Conservation (phyloP, 805 yeast genomes). For the Metschnikowia cerradonensis region DNA sequence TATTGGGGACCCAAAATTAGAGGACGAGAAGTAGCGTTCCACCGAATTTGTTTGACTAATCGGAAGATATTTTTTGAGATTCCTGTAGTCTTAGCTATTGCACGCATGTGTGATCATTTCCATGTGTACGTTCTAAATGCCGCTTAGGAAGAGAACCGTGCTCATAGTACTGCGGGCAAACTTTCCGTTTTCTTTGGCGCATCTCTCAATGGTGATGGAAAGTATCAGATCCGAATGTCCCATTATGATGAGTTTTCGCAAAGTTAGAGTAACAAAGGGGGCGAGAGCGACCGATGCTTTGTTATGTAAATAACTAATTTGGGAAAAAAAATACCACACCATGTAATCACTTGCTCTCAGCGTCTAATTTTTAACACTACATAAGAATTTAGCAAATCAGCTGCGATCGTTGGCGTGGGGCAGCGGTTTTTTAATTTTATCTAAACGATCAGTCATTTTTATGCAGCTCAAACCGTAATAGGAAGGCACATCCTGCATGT, state of each 20-base stretch:
- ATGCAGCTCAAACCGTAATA: slow-evolving; percentile 6
- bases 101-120: background rate
- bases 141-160: background rate
- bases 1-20: slow-evolving; percentile 90
- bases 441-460: slow-evolving; percentile 15
- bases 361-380: too few relatives aligned
- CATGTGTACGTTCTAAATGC: background rate
- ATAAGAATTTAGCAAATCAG: background rate
- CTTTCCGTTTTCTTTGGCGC: background rate
- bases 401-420: background rate
- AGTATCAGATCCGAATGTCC: background rate
- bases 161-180: background rate
- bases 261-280: too few relatives aligned
- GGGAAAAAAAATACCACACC: too few relatives aligned
- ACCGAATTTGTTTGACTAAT: background rate
- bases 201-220: background rate
- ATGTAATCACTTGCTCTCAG: too few relatives aligned
- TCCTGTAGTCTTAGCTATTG: background rate
- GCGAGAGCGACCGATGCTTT: too few relatives aligned
- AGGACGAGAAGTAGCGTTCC: slow-evolving; percentile 39
- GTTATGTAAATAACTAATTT: too few relatives aligned
- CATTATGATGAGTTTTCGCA: background rate
- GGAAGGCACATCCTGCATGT: slow-evolving; percentile 11
- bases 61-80: background rate
- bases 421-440: slow-evolving; percentile 7